Evolutionary conservation across 2,329 filamentous ascomycete species (phyloP).

Genomic region (Ophiobolus disseminans): DNA sequence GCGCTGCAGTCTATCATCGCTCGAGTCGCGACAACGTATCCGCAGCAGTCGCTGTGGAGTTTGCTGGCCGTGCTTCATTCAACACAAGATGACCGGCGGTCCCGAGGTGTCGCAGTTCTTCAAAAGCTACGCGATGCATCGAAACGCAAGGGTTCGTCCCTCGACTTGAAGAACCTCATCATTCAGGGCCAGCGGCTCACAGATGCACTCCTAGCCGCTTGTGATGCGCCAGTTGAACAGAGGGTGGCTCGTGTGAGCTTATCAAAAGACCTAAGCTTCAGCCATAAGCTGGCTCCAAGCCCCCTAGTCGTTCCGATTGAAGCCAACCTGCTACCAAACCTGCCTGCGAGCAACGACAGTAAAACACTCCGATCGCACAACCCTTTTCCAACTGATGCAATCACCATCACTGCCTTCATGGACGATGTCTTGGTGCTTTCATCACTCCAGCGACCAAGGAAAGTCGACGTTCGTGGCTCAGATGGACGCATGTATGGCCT

Average conservation of each 20-base stretch:
- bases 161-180: constrained; percentile 75
- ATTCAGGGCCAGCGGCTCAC: constrained; percentile 81
- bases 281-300: constrained; percentile 80
- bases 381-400: constrained; percentile 84
- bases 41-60: constrained; percentile 90
- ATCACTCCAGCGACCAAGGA: constrained; percentile 90
- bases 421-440: constrained; percentile 90
- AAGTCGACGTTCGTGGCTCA: constrained; percentile 84
- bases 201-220: constrained; percentile 80
- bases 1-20: constrained; percentile 79
- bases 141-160: constrained; percentile 60
- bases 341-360: constrained; percentile 75
- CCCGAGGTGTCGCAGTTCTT: constrained; percentile 57
- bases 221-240: constrained; percentile 77
- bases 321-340: constrained; percentile 78
- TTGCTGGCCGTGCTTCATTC: constrained; percentile 87
- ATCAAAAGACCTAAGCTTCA: constrained; percentile 79
- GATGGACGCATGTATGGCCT: constrained; percentile 89
- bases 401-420: constrained; percentile 79
- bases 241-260: constrained; percentile 78
- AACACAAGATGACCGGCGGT: constrained; percentile 71
- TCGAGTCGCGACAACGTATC: constrained; percentile 85
- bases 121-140: constrained; percentile 57
- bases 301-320: constrained; percentile 89
- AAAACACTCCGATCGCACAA: constrained; percentile 74